These are phyloP conservation scores for Wallacemonas collosoma DNA, from an alignment of 208 protist genomes.

Conservation along the genomic window DNA sequence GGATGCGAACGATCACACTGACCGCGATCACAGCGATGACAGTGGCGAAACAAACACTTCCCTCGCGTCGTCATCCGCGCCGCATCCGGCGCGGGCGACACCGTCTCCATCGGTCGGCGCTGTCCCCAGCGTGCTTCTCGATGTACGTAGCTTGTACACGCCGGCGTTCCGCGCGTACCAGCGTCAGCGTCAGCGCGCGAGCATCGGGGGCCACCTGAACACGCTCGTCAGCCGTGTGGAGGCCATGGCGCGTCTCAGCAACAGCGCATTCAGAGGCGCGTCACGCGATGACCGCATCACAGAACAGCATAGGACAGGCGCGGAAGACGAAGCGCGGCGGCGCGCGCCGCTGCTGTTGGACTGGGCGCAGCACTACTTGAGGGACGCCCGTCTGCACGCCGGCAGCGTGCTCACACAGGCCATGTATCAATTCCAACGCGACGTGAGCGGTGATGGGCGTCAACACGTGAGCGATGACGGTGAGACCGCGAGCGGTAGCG, in stretches of 20 bases:
- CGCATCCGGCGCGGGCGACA: not conserved
- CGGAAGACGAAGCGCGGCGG: not conserved
- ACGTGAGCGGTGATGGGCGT: no score
- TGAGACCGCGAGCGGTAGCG: not conserved
- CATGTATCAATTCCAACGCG: no score
- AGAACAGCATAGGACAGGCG: no score
- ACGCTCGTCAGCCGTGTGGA: conserved; percentile 8
- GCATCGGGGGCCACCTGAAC: conserved; percentile 7
- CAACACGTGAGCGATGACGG: no score
- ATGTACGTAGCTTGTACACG: conserved; percentile 10
- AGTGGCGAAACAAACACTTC: no score
- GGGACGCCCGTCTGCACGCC: not conserved
- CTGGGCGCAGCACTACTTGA: not conserved
- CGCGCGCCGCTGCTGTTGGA: not conserved
- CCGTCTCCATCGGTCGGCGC: not conserved
- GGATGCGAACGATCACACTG: no score
- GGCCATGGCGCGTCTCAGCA: not conserved
- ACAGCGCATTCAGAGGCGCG: not conserved
- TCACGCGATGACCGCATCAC: no score
- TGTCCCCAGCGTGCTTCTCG: not conserved
- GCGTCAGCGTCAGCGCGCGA: not conserved
- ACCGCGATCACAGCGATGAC: conserved; percentile 8
- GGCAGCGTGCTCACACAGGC: no score
- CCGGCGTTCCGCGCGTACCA: conserved; percentile 10
- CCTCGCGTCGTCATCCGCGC: no score